These are phyloP conservation scores for Termitomyces sp. DNA, from an alignment of 768 basidiomycete genomes.

Conservation along the genomic window DNA sequence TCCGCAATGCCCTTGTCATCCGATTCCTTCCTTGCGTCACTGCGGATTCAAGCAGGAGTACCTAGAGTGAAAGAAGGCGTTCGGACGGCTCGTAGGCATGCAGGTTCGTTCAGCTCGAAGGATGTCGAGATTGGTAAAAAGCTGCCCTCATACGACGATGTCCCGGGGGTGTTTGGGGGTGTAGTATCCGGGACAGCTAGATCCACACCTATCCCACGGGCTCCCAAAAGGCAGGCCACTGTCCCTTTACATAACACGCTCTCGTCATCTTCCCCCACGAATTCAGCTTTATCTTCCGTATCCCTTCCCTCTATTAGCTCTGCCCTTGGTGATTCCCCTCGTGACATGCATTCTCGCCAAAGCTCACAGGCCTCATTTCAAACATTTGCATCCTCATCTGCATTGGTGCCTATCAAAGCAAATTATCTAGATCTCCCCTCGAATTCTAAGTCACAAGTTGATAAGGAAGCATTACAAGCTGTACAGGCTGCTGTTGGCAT, in stretches of 20 bases:
- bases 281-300: constrained; percentile 31
- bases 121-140: constrained; percentile 88
- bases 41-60: constrained; percentile 11
- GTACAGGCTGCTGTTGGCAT: constrained; percentile 76
- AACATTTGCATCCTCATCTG: constrained; percentile 32
- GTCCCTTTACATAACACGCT: constrained; percentile 27
- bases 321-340: constrained; percentile 15
- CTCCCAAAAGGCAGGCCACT: constrained; percentile 46
- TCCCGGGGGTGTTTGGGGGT: constrained; percentile 33
- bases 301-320: constrained; percentile 6
- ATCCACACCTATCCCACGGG: constrained; percentile 39
- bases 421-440: constrained; percentile 44
- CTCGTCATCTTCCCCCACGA: constrained; percentile 24
- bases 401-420: constrained; percentile 32
- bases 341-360: constrained; percentile 30
- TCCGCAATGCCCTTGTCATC: constrained; percentile 4
- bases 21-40: constrained; percentile 15
- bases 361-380: constrained; percentile 38
- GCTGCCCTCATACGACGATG: constrained; percentile 60
- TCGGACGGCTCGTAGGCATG: constrained; percentile 73
- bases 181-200: constrained; percentile 30
- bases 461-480: constrained; percentile 75
- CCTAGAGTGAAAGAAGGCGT: constrained; percentile 28
- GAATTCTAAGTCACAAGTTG: constrained; percentile 61
- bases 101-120: constrained; percentile 92